Evolutionary conservation across 257 asterid species (phyloP).

Genomic region (Nicotiana benthamiana): DNA sequence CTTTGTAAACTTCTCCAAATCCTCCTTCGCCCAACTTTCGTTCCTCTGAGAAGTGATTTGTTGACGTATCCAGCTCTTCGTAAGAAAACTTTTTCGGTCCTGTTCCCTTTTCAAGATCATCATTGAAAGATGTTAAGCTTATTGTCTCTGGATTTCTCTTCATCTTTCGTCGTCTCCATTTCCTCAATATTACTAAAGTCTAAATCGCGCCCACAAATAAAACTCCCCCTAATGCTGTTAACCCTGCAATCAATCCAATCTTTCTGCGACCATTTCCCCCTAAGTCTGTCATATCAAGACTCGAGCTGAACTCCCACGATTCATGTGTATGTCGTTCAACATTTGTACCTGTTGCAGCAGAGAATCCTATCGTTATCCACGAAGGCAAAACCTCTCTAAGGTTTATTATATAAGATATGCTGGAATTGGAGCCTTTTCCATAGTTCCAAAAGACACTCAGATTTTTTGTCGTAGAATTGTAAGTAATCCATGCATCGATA

Average conservation of each 20-base stretch:
- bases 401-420: conserved; percentile 18
- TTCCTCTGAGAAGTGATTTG: conserved; percentile 27
- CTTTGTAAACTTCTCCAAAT: conserved; percentile 32
- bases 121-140: conserved; percentile 19
- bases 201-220: conserved; percentile 8
- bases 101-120: conserved; percentile 35
- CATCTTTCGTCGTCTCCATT: conserved; percentile 4
- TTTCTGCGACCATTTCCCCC: not conserved
- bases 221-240: conserved; percentile 4
- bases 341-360: conserved; percentile 27
- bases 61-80: conserved; percentile 21
- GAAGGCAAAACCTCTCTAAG: conserved; percentile 22
- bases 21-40: conserved; percentile 33
- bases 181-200: conserved; percentile 5
- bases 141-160: conserved; percentile 6
- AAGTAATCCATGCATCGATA: conserved; percentile 24
- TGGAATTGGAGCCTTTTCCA: conserved; percentile 9
- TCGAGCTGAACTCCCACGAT: conserved; percentile 29
- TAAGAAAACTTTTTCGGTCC: conserved; percentile 34
- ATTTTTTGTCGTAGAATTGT: conserved; percentile 19
- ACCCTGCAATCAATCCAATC: conserved; percentile 14
- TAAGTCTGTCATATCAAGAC: conserved; percentile 7
- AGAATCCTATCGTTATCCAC: conserved; percentile 25
- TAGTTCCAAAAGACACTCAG: conserved; percentile 32
- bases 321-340: conserved; percentile 14